Evolutionary conservation across 2,329 filamentous ascomycete species (phyloP).

Genomic region (Sphaerulina musiva): DNA sequence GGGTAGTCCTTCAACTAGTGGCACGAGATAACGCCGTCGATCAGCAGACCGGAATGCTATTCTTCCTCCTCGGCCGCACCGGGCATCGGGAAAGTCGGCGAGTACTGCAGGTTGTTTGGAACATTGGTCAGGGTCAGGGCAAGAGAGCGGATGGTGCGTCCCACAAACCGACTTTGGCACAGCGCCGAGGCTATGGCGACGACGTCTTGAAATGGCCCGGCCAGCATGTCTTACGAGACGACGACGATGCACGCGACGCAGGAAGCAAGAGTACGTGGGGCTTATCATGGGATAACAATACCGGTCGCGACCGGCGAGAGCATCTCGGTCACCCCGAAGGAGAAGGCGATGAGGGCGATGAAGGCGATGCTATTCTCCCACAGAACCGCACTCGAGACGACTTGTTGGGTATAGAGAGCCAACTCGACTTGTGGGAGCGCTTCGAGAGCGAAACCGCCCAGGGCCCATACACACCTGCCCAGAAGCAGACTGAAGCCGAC

Average conservation of each 20-base stretch:
- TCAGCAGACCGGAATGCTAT: slow-evolving; percentile 16
- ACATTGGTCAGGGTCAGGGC: slow-evolving; percentile 20
- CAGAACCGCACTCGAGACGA: neutral
- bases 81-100: slow-evolving; percentile 21
- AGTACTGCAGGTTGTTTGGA: slow-evolving; percentile 16
- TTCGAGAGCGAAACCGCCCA: slow-evolving; percentile 13
- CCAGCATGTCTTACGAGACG: neutral
- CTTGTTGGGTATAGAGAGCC: neutral
- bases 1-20: slow-evolving; percentile 12
- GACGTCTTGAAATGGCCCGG: slow-evolving; percentile 6
- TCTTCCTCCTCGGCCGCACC: slow-evolving; percentile 23
- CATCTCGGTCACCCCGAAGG: neutral
- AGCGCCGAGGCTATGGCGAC: slow-evolving; percentile 20
- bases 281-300: neutral
- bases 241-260: neutral
- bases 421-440: slow-evolving; percentile 16
- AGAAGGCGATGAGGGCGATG: neutral
- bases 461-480: neutral
- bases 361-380: neutral
- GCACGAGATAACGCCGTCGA: slow-evolving; percentile 2
- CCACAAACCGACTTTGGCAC: slow-evolving; percentile 3
- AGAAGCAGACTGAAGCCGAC: neutral
- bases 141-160: slow-evolving; percentile 12
- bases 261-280: neutral
- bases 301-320: neutral